phyloP scores from a whole-genome alignment of 2,329 filamentous ascomycete species.

The Diaporthe citrichinensis region DNA sequence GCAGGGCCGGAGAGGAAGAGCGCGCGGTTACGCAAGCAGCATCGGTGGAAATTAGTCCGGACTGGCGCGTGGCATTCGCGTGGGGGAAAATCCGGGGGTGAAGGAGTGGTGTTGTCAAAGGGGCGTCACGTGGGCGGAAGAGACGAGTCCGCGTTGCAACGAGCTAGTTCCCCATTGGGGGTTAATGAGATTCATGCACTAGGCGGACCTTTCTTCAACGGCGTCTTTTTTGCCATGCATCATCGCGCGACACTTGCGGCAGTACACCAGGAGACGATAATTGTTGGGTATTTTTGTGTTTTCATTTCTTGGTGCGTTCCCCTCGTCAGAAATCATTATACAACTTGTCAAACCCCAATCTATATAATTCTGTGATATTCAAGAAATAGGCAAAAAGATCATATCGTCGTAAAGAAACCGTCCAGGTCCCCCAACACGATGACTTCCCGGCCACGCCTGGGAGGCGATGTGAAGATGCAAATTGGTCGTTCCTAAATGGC shows the following conservation, averaged over 20 bases:
- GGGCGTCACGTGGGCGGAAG: conserved; percentile 26
- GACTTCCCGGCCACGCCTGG: neutral
- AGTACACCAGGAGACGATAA: neutral
- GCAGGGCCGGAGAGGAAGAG: neutral
- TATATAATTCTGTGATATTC: conserved; percentile 28
- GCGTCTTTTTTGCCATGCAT: neutral
- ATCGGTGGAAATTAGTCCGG: conserved; percentile 15
- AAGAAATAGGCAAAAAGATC: conserved; percentile 17
- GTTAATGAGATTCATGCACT: neutral
- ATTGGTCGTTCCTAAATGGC: conserved; percentile 11
- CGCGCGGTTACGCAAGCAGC: neutral
- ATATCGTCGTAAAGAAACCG: conserved; percentile 37
- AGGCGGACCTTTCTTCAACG: neutral
- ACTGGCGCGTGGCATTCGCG: conserved; percentile 3
- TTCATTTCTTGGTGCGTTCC: neutral
- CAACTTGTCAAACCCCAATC: conserved; percentile 18
- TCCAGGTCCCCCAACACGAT: conserved; percentile 2
- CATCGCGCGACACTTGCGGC: neutral
- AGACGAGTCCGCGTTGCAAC: conserved; percentile 20
- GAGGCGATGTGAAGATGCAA: conserved; percentile 24
- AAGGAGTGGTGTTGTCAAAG: neutral
- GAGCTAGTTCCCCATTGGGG: neutral
- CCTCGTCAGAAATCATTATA: conserved; percentile 12
- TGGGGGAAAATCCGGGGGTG: neutral
- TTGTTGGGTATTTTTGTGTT: conserved; percentile 27